Evolutionary conservation across 1,284 basidiomycete genomes (phyloP).

Genomic region (Ustilago tritici): DNA sequence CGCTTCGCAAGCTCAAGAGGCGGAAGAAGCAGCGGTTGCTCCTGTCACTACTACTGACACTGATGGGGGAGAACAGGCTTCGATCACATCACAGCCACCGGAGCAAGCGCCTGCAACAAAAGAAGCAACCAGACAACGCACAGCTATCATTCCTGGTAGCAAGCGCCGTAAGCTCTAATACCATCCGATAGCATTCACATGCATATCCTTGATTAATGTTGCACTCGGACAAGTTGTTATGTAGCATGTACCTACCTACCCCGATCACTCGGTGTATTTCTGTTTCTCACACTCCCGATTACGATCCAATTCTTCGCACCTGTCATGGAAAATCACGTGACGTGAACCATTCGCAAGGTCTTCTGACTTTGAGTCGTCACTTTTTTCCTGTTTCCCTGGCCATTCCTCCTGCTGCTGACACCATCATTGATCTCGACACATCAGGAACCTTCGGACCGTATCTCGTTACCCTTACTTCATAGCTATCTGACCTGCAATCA

Average conservation of each 20-base stretch:
- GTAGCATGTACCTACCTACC: background rate
- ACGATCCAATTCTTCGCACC: too few relatives aligned
- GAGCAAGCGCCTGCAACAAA: background rate
- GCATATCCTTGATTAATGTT: background rate
- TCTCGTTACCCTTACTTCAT: too few relatives aligned
- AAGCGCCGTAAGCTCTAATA: conserved; percentile 36
- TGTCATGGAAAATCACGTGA: conserved; percentile 2
- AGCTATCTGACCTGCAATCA: too few relatives aligned
- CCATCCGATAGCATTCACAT: background rate
- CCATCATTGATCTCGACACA: too few relatives aligned
- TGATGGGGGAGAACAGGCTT: background rate
- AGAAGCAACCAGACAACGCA: conserved; percentile 10
- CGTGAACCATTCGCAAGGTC: background rate
- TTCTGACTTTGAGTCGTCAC: background rate
- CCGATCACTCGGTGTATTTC: conserved; percentile 1
- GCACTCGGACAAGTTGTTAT: background rate
- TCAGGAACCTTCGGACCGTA: too few relatives aligned
- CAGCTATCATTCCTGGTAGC: conserved; percentile 26
- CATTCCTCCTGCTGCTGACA: too few relatives aligned
- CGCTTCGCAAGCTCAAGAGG: background rate
- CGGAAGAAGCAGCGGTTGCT: background rate
- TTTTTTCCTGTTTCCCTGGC: too few relatives aligned
- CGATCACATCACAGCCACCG: background rate
- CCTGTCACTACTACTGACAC: background rate
- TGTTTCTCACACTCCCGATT: too few relatives aligned